Conservation (phyloP, 2,329 filamentous ascomycete genomes). For the Aspergillus pseudoviridinutans region DNA sequence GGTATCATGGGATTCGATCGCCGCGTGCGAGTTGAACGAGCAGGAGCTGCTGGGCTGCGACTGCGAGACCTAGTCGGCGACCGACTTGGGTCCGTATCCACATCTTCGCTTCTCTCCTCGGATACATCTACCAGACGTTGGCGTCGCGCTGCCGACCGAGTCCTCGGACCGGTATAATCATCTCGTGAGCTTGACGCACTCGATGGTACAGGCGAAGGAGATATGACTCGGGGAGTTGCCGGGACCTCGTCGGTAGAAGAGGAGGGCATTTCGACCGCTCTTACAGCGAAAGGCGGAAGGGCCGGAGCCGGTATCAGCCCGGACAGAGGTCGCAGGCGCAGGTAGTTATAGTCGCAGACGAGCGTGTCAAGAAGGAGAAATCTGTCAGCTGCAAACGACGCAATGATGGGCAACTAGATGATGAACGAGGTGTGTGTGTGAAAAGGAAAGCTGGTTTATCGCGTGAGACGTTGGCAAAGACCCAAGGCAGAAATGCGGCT, state of each 20-base stretch:
- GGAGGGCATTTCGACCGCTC: constrained; percentile 39
- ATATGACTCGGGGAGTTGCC: constrained; percentile 80
- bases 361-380: constrained; percentile 19
- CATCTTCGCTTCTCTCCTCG: constrained; percentile 44
- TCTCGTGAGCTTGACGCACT: constrained; percentile 46
- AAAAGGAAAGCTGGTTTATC: constrained; percentile 3
- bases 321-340: constrained; percentile 18
- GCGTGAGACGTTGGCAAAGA: constrained; percentile 3
- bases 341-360: constrained; percentile 17
- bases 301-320: constrained; percentile 23
- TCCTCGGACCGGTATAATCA: constrained; percentile 69
- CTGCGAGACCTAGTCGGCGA: constrained; percentile 62
- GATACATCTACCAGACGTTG: constrained; percentile 51
- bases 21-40: constrained; percentile 45
- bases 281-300: constrained; percentile 49
- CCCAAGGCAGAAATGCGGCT: constrained; percentile 12
- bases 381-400: constrained; percentile 19
- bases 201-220: constrained; percentile 72
- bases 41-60: constrained; percentile 23
- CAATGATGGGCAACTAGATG: constrained; percentile 32
- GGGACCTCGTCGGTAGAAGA: constrained; percentile 58
- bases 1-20: constrained; percentile 38
- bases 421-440: constrained; percentile 1
- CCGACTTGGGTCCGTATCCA: constrained; percentile 51
- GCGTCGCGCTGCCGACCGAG: constrained; percentile 63